Conservation (phyloP, 164 flowering plant species). For the Amborella trichopoda region DNA sequence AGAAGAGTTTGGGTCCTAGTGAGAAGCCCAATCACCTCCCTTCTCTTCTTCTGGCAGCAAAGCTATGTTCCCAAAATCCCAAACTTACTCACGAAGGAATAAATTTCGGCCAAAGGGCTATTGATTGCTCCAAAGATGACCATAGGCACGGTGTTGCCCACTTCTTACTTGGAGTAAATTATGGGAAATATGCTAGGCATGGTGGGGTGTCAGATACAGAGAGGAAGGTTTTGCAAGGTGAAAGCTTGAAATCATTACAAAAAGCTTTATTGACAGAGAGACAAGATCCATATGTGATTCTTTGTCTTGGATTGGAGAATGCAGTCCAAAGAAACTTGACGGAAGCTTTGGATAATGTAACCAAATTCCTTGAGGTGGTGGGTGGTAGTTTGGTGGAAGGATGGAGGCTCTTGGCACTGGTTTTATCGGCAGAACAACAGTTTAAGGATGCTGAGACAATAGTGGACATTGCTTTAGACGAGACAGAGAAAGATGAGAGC, state of each 20-base stretch:
- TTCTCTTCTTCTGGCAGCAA: conserved; percentile 69
- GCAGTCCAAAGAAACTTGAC: conserved; percentile 65
- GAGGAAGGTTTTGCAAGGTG: conserved; percentile 34
- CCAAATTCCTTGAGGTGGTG: conserved; percentile 30
- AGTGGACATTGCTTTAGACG: conserved; percentile 76
- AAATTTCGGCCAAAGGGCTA: conserved; percentile 41
- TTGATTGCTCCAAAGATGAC: conserved; percentile 16
- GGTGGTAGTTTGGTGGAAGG: conserved; percentile 52
- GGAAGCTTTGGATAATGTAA: conserved; percentile 49
- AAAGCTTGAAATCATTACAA: conserved; percentile 41
- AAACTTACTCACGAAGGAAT: conserved; percentile 56
- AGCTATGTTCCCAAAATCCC: conserved; percentile 45
- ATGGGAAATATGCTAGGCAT: conserved; percentile 60
- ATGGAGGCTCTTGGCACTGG: conserved; percentile 64
- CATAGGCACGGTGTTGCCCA: conserved; percentile 49
- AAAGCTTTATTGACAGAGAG: conserved; percentile 26
- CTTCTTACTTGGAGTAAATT: conserved; percentile 66
- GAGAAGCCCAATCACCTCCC: conserved; percentile 46
- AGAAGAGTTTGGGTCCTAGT: conserved; percentile 41
- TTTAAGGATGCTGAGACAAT: conserved; percentile 69
- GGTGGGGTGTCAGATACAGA: conserved; percentile 50
- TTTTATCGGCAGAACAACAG: conserved; percentile 69
- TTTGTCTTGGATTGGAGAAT: conserved; percentile 57
- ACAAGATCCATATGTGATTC: conserved; percentile 50
- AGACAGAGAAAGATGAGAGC: too few species aligned